These are phyloP conservation scores for Cladosporium sp. DNA, from an alignment of 2,329 filamentous ascomycete genomes.

Conservation along the genomic window DNA sequence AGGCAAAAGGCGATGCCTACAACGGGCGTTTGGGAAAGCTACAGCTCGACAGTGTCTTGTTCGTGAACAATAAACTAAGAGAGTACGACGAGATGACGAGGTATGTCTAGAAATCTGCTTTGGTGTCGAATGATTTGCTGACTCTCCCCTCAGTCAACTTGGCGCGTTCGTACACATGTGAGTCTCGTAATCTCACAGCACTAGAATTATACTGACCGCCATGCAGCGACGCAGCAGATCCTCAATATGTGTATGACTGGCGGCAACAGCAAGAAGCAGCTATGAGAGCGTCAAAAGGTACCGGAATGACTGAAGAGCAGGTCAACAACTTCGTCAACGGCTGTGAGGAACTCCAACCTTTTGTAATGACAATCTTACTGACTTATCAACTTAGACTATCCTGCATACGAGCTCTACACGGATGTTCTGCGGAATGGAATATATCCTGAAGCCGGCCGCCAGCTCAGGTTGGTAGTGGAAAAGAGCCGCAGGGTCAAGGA, in stretches of 20 bases:
- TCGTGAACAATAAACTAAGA: conserved; percentile 55
- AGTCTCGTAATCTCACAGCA: conserved; percentile 20
- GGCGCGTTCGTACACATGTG: conserved; percentile 62
- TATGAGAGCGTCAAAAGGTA: conserved; percentile 61
- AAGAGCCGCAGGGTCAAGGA: conserved; percentile 40
- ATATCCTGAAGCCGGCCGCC: conserved; percentile 42
- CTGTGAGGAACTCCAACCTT: conserved; percentile 38
- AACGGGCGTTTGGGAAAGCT: conserved; percentile 50
- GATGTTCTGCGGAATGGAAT: conserved; percentile 46
- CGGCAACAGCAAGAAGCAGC: conserved; percentile 72
- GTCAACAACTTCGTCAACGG: conserved; percentile 71
- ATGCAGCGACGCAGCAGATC: conserved; percentile 62
- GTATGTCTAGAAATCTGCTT: conserved; percentile 21
- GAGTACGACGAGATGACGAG: conserved; percentile 57
- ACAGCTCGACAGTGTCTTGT: conserved; percentile 50
- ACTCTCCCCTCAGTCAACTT: conserved; percentile 41
- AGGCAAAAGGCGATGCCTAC: conserved; percentile 41
- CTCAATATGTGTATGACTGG: conserved; percentile 77
- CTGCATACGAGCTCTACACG: conserved; percentile 54
- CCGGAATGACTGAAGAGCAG: conserved; percentile 77
- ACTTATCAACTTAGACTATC: conserved; percentile 35
- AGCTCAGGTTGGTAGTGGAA: conserved; percentile 48
- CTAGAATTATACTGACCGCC: background rate
- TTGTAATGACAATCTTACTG: background rate
- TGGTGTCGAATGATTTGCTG: conserved; percentile 9